Base-by-base conservation (phyloP, 306 rosid species). In the Ormosia semicastrata region DNA sequence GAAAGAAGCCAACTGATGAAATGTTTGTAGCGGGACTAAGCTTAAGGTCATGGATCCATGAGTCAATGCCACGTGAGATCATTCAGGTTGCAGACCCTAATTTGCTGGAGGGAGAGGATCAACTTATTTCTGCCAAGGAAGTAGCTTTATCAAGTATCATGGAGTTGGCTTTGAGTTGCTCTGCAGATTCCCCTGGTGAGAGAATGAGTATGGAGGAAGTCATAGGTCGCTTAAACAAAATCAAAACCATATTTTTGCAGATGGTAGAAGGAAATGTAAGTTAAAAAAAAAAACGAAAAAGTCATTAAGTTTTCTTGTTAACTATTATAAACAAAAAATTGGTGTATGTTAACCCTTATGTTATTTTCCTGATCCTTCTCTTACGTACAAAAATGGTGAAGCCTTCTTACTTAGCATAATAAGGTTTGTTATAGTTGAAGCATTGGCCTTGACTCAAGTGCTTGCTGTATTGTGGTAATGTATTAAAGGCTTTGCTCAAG, bases 1-100 rank as follows among this genome's bases (percentile, higher is more conserved):
- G 73, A 37, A 86, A 84, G 73, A 86, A 71, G 73, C 90, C 90
- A 8, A 73, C 76, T 1, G 81, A 86, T 73, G 81, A 84, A 32
- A 82, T 79, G 78, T 79, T 89, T 73, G 66, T 3, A 7, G 53
- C 66, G 17, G 85, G 43, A 17, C n/a, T 65, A 11, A 54, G 43
- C 71, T 43, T 81, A 63, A 81, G 71, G 81, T 63, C 63, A 62
- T 76, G 71, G 63, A 15, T 63, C 37, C 60, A 76, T 15, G 49
- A 46, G 8, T 62, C 72, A 76, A 9, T 62, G 49, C 37, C 71
- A 33, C 3, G 7, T 47, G 63, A 11, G 49, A 47, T 76, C 8
- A 17, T 49, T 57, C 62, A 62, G 30, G 47, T 76, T 47, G n/a
- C 47, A 30, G 81, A 76, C 32, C 63, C 62, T 6, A 63, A 76